phyloP scores from a whole-genome alignment of 805 yeast species.

The Kazachstania viticola region DNA sequence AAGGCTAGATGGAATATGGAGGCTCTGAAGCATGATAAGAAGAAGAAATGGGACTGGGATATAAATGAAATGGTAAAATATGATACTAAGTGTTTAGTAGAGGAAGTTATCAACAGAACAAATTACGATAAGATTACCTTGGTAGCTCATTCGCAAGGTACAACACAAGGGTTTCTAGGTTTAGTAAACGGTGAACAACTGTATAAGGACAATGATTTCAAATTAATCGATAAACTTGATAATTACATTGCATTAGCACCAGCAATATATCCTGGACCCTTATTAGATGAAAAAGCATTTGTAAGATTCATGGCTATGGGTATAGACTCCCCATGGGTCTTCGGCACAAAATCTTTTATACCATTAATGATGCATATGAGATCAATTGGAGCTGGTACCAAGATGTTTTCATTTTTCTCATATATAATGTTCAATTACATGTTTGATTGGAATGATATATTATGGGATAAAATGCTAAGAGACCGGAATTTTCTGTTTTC shows the following conservation, averaged over 20 bases:
- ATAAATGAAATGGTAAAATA: constrained; percentile 66
- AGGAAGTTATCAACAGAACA: constrained; percentile 38
- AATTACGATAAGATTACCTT: constrained; percentile 39
- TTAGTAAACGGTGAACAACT: constrained; percentile 36
- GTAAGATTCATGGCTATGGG: constrained; percentile 50
- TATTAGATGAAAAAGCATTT: constrained; percentile 51
- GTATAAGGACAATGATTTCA: constrained; percentile 19
- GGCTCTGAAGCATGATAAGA: constrained; percentile 18
- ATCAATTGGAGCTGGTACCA: constrained; percentile 33
- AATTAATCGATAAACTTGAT: constrained; percentile 44
- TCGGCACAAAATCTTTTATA: constrained; percentile 71
- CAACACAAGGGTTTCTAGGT: constrained; percentile 71
- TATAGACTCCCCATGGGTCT: constrained; percentile 38
- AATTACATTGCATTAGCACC: constrained; percentile 77
- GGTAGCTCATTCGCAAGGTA: constrained; percentile 88
- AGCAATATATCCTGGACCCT: constrained; percentile 77
- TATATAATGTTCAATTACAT: constrained; percentile 78
- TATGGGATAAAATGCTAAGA: constrained; percentile 62
- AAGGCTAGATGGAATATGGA: constrained; percentile 46
- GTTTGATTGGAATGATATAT: constrained; percentile 74
- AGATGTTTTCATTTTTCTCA: constrained; percentile 51
- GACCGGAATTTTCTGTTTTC: constrained; percentile 74
- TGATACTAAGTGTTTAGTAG: constrained; percentile 68
- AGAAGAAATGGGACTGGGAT: constrained; percentile 85
- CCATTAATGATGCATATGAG: constrained; percentile 62